Evolutionary conservation across 768 basidiomycete species (phyloP), one percentile per base, ranked within the genome.

Genomic region (Kockovaella imperatae): DNA sequence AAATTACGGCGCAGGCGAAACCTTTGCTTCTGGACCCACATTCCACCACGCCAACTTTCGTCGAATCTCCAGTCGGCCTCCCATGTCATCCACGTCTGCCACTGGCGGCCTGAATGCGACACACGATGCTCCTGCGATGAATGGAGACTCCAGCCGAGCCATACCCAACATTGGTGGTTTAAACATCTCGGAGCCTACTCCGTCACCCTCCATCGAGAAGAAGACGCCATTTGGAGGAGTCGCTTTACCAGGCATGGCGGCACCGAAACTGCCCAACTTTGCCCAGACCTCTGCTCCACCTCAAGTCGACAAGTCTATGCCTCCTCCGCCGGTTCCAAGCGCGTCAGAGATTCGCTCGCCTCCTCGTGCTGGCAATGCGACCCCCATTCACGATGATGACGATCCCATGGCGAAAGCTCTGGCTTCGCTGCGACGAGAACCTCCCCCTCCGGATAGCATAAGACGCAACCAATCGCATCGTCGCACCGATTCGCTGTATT

Each of bases 1-100:
- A 69, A 85, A 89, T 73, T 87, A 86, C 67, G 54, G 66, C 2
- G 53, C 59, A 4, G 70, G 70, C 42, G 69, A 72, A 38, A 56
- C 58, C 5, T 68, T 70, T 44, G 64, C 62, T 39, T 54, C 53
- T 77, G 23, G 79, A 78, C 17, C 79, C 76, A 11, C 74, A 77
- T 60, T 30, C 32, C 69, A 56, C 75, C 38, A 45, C 8, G 67
- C 71, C 30, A 51, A 45, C 26, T 71, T 71, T 58, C 49, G 55
- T 3, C 57, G 80, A 24, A 75, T 80, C 2, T 75, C 78, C 0
- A 79, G 76, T 42, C 80, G 79, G 29, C 71, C 76, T 5, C 64
- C 64, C 13, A 48, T 56, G 30, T 51, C 62, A 6, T 47, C 54
- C n/a, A 26, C 53, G 13, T 45, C 57, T 17, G 49, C 40, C 15